Percentiles rank a stretch among this genome's conserved stretches.
Evolutionary conservation across 164 flowering plant genomes (phyloP).

Genomic region (Vitis rotundifolia): DNA sequence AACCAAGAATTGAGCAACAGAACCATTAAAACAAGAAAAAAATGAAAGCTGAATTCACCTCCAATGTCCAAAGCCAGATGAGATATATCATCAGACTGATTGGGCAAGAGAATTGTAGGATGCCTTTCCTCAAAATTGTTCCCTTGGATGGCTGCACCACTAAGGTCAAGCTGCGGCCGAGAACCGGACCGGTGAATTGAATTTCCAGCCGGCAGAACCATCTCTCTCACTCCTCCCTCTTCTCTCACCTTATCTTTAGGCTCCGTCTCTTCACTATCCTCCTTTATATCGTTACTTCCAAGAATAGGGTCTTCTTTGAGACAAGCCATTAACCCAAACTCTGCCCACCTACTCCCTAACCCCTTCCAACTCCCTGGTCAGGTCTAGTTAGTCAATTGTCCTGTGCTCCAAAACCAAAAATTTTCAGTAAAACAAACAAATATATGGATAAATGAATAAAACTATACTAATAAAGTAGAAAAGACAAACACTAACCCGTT

Average conservation of each 20-base stretch:
- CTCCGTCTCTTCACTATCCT: conserved; percentile 6
- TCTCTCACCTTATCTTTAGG: conserved; percentile 17
- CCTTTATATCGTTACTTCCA: conserved; percentile 22
- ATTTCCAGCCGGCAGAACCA: conserved; percentile 47
- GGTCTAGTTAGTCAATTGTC: conserved; percentile 16
- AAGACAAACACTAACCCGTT: no score
- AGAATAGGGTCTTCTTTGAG: conserved; percentile 23
- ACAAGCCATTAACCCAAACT: conserved; percentile 35
- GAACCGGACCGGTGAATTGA: conserved; percentile 76
- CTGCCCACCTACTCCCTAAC: conserved; percentile 12
- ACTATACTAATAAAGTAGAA: no score
- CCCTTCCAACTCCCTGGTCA: conserved; percentile 18
- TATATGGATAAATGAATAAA: no score
- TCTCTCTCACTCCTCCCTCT: conserved; percentile 36
- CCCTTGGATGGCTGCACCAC: conserved; percentile 90
- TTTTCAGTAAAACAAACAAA: no score
- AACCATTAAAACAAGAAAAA: neutral
- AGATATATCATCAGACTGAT: conserved; percentile 91
- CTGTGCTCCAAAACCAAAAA: neutral
- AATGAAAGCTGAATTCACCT: conserved; percentile 36
- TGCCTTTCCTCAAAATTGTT: conserved; percentile 74
- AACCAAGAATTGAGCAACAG: neutral
- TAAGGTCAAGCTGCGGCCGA: conserved; percentile 85
- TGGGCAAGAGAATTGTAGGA: conserved; percentile 90
- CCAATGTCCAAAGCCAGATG: conserved; percentile 95